phyloP scores from a whole-genome alignment of 768 basidiomycete genomes.

The Porpolomopsis calyptriformis region DNA sequence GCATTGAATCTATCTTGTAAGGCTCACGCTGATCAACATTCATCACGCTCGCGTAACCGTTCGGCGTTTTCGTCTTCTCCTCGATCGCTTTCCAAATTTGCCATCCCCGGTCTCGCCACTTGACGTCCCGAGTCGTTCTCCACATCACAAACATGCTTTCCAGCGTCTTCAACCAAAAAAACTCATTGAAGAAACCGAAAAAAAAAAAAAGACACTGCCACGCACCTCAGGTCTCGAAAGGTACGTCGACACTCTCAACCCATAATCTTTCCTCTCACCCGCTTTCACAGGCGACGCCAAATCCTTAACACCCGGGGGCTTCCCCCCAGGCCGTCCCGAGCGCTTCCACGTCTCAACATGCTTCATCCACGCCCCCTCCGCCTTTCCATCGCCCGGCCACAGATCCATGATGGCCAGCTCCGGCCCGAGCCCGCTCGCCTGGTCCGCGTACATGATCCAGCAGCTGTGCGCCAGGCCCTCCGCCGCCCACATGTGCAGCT shows the following conservation, averaged over 20 bases:
- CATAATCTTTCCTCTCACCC: constrained; percentile 42
- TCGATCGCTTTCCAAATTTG: constrained; percentile 58
- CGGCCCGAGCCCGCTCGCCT: constrained; percentile 56
- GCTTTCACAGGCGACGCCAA: constrained; percentile 25
- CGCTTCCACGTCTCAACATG: constrained; percentile 38
- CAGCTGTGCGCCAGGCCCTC: constrained; percentile 66
- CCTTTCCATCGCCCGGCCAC: constrained; percentile 14
- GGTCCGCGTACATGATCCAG: constrained; percentile 61
- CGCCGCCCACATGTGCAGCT: constrained; percentile 68
- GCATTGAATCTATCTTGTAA: background rate
- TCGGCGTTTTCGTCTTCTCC: constrained; percentile 41
- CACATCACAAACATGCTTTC: constrained; percentile 67
- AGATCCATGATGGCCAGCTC: constrained; percentile 41
- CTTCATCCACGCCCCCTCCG: constrained; percentile 34
- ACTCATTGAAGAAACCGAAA: background rate
- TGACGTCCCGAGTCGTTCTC: constrained; percentile 53
- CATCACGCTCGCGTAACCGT: constrained; percentile 52
- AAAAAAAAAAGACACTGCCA: constrained; percentile 5
- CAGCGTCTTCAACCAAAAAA: constrained; percentile 38
- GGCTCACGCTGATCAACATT: constrained; percentile 29
- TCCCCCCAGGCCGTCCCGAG: constrained; percentile 29
- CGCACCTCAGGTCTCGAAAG: constrained; percentile 63
- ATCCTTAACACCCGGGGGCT: constrained; percentile 44
- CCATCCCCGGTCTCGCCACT: constrained; percentile 69
- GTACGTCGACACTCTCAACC: constrained; percentile 34